phyloP scores from a whole-genome alignment of 192 early-diverging fungal species.

The Coemansia sp. region DNA sequence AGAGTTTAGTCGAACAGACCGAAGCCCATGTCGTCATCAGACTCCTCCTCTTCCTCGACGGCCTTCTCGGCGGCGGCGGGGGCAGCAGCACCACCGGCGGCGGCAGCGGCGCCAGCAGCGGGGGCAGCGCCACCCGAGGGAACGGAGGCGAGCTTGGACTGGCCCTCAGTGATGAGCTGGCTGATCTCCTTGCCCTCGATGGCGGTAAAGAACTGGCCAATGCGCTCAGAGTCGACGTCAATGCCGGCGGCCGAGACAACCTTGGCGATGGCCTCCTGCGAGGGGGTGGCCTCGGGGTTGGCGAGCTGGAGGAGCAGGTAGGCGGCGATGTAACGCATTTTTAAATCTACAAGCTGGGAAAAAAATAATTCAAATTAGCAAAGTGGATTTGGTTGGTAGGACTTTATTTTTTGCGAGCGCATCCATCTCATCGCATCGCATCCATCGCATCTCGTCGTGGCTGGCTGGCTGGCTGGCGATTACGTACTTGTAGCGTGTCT shows the following conservation, averaged over 20 bases:
- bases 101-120: slow-evolving; percentile 66
- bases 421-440: slow-evolving; percentile 6
- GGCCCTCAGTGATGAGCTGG: slow-evolving; percentile 92
- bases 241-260: slow-evolving; percentile 91
- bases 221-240: slow-evolving; percentile 83
- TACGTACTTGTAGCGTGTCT: slow-evolving; percentile 47
- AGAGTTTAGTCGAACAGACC: slow-evolving; percentile 94
- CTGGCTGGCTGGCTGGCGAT: neutral
- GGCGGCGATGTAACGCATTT: slow-evolving; percentile 98
- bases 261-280: slow-evolving; percentile 76
- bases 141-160: slow-evolving; percentile 91
- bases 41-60: slow-evolving; percentile 82
- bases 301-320: slow-evolving; percentile 93
- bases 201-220: slow-evolving; percentile 77
- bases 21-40: slow-evolving; percentile 96
- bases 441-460: slow-evolving; percentile 12
- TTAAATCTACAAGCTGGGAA: slow-evolving; percentile 33
- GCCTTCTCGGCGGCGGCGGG: slow-evolving; percentile 62
- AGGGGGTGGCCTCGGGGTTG: slow-evolving; percentile 79
- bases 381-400: no score
- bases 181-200: slow-evolving; percentile 89
- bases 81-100: slow-evolving; percentile 66
- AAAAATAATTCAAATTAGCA: slow-evolving; percentile 11
- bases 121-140: slow-evolving; percentile 88
- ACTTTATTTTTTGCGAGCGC: no score